Evolutionary conservation across 2,329 filamentous ascomycete genomes (phyloP), one percentile per base, ranked within the genome.

Genomic region (Pseudogymnoascus sp.): DNA sequence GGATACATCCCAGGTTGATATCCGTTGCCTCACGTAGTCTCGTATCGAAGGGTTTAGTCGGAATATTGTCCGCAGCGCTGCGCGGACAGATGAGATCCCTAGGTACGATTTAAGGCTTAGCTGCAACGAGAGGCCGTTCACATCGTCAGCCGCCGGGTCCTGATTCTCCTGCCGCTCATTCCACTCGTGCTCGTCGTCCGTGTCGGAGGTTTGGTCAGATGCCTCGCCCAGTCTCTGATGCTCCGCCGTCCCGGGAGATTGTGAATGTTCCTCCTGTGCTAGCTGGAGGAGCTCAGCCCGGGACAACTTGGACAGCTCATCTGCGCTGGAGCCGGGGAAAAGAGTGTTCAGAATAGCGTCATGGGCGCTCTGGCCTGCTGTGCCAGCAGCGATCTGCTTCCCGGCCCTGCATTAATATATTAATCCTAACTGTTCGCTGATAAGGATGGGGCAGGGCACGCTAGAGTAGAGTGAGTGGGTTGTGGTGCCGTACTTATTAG

Each of bases 31-130:
- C 60, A 45, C 39, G 11, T 61, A 45, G 60, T 61, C 60, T 7
- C 39, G 34, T 23, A 45, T 45, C 2, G 60, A 61, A 5, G 60
- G 60, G 4, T 45, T 39, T 5, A 61, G 14, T 13, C 60, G 34
- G 25, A 61, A 61, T 39, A 61, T 61, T n/a, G 60, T 45, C n/a
- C 60, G 60, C n/a, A 61, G 25, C 6, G 39, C 60, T 4, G 60
- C 60, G n/a, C 60, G 34, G 13, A 61, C 39, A 13, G 60, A 61
- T 11, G 60, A 39, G 11, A 61, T 61, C 1, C 60, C 60, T 6
- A 61, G 60, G 39, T 61, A 61, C 25, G 60, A 61, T 25, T 45
- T 39, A 28, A 61, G 36, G 13, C 8, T 39, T 16, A 39, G 60
- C 21, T 61, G 36, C 2, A 39, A 28, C 2, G 60, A 39, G 14